Evolutionary conservation across 805 yeast species (phyloP), one percentile per base, ranked within the genome.

Genomic region (Saturnispora diversa): DNA sequence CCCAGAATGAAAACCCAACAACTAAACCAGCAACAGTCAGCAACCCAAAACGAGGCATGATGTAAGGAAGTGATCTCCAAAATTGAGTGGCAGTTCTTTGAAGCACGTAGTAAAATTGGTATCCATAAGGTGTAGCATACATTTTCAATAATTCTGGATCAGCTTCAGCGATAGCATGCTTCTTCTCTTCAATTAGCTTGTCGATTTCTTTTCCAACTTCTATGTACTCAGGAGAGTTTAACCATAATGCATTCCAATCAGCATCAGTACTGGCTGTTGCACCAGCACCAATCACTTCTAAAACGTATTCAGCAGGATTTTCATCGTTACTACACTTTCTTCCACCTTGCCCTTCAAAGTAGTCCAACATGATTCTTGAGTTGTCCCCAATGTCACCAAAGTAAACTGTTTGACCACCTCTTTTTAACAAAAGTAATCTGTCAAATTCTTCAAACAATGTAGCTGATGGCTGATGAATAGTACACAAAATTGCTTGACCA

Each of bases 271-370:
- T 52, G 2, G 86, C 80, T 23, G 85, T 80, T 3, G 90, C 85
- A 56, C 86, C 90, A 24, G 90, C 90, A 46, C 92, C 92, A 58
- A 82, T 80, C 42, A 75, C 76, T 46, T 78, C 78, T 50, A 80
- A 62, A 60, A 80, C 76, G 64, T 79, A 80, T 59, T 80, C 88
- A 23, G 87, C 87, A 22, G 87, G 87, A 49, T 81, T 81, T 42
- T 77, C 86, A 28, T 63, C 60, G 9, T 58, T 59, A 27, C 63
- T 68, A 65, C 92, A 82, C 40, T 71, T 68, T 44, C 78, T 72
- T 30, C 87, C 86, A 27, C 94, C 75, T 46, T 68, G 52, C 16
- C 50, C 54, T 52, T 70, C 76, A 47, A 72, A 72, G 52, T 72
- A 72, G 35, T 65, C 53, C 28, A 70, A 59, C 55, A 72, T 50